Conservation (phyloP, 768 basidiomycete species). For the Cyathus striatus region DNA sequence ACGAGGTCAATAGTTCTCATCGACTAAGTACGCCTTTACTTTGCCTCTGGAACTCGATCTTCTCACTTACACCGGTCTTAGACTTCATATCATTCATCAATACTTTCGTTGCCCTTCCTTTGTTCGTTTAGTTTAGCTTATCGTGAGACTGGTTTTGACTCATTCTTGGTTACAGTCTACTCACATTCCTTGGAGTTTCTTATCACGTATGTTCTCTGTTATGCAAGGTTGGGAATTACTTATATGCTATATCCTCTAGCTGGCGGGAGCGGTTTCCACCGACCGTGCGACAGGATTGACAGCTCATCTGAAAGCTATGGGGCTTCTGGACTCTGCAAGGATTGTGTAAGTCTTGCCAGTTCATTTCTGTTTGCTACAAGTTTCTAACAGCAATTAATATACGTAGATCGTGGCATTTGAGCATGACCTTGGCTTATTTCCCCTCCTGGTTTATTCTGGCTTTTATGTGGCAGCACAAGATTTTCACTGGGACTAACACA, state of each 20-base stretch:
- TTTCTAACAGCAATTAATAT: slow-evolving; percentile 11
- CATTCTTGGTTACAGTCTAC: neutral
- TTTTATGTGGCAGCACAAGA: slow-evolving; percentile 56
- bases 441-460: slow-evolving; percentile 74
- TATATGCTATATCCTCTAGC: slow-evolving; percentile 44
- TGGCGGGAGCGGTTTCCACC: slow-evolving; percentile 61
- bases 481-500: slow-evolving; percentile 55
- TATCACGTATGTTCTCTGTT: neutral
- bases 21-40: neutral
- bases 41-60: neutral
- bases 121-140: neutral
- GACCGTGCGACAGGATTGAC: slow-evolving; percentile 66
- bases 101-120: neutral
- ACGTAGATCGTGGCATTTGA: slow-evolving; percentile 60
- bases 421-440: slow-evolving; percentile 61
- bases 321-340: slow-evolving; percentile 64
- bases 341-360: slow-evolving; percentile 41
- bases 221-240: neutral
- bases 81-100: neutral
- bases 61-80: neutral
- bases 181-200: neutral
- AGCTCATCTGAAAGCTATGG: slow-evolving; percentile 76
- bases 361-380: slow-evolving; percentile 8
- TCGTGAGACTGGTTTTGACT: no score
- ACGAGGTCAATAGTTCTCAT: neutral